phyloP scores from a whole-genome alignment of 192 early-diverging fungal species.

The Backusella tarrabulga region DNA sequence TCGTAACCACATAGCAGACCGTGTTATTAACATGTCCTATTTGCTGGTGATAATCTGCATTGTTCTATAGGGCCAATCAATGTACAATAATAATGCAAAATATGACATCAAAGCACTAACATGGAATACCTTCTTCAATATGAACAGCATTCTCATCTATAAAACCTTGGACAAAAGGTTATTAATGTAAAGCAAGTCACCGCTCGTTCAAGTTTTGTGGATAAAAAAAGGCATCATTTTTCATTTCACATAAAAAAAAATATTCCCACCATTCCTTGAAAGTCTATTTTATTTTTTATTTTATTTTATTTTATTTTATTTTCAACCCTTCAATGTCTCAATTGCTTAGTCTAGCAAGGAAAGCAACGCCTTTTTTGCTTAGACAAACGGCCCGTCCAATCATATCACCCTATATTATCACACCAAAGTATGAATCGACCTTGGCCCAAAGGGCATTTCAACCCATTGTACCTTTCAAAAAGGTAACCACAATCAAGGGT shows the following conservation, averaged over 20 bases:
- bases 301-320: background rate
- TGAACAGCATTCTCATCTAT: no score
- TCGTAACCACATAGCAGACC: no score
- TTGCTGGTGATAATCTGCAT: no score
- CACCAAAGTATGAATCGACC: background rate
- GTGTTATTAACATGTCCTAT: no score
- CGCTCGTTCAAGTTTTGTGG: no score
- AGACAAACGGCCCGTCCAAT: background rate
- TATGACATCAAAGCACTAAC: no score
- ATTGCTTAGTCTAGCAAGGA: background rate
- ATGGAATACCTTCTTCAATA: no score
- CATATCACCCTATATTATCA: background rate
- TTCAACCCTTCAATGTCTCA: background rate
- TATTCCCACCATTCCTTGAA: background rate
- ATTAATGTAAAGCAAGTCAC: no score
- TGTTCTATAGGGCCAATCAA: no score
- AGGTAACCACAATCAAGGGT: background rate
- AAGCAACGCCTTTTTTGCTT: background rate
- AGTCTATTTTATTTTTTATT: background rate
- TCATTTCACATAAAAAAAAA: background rate
- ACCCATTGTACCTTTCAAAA: background rate
- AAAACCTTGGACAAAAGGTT: no score
- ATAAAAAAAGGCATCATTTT: no score
- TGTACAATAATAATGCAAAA: no score
- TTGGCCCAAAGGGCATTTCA: background rate